Evolutionary conservation across 805 yeast genomes (phyloP).

Genomic region (Suhomyces canberraensis): DNA sequence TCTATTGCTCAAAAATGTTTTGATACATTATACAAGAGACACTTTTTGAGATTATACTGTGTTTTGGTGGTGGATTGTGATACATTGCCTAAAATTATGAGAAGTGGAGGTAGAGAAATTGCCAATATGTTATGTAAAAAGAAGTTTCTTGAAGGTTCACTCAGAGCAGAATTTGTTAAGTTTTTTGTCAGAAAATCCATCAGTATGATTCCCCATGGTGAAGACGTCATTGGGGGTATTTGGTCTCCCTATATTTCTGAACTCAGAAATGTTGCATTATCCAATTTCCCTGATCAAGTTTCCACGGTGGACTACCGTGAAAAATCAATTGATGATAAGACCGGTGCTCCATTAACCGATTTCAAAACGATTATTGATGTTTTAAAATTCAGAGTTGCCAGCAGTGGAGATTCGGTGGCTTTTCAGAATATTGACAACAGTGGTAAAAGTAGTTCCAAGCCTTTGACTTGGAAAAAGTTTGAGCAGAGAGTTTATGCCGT

Average conservation of each 20-base stretch:
- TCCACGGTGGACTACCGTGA: slow-evolving; percentile 81
- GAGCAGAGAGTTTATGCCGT: slow-evolving; percentile 75
- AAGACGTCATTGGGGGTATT: slow-evolving; percentile 74
- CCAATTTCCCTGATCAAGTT: slow-evolving; percentile 66
- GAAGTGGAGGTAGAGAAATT: slow-evolving; percentile 86
- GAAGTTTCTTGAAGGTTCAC: slow-evolving; percentile 71
- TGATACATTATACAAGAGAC: slow-evolving; percentile 44
- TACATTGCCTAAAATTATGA: slow-evolving; percentile 75
- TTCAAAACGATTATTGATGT: slow-evolving; percentile 71
- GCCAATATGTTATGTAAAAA: slow-evolving; percentile 86
- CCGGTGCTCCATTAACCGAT: slow-evolving; percentile 69
- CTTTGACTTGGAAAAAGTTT: slow-evolving; percentile 71
- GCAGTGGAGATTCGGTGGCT: slow-evolving; percentile 78
- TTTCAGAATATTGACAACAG: slow-evolving; percentile 45
- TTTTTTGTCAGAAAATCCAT: slow-evolving; percentile 67
- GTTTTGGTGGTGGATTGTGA: slow-evolving; percentile 77
- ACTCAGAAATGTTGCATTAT: slow-evolving; percentile 57
- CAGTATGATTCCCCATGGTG: slow-evolving; percentile 67
- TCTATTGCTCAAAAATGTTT: slow-evolving; percentile 44
- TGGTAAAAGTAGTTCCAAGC: slow-evolving; percentile 35
- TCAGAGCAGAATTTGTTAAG: slow-evolving; percentile 77
- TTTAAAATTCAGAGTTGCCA: slow-evolving; percentile 71
- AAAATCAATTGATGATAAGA: slow-evolving; percentile 72
- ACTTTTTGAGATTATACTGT: slow-evolving; percentile 77
- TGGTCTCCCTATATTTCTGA: slow-evolving; percentile 78